Evolutionary conservation across 2,329 filamentous ascomycete genomes (phyloP), one percentile per base, ranked within the genome.

Genomic region (Xylariomycetidae sp.): DNA sequence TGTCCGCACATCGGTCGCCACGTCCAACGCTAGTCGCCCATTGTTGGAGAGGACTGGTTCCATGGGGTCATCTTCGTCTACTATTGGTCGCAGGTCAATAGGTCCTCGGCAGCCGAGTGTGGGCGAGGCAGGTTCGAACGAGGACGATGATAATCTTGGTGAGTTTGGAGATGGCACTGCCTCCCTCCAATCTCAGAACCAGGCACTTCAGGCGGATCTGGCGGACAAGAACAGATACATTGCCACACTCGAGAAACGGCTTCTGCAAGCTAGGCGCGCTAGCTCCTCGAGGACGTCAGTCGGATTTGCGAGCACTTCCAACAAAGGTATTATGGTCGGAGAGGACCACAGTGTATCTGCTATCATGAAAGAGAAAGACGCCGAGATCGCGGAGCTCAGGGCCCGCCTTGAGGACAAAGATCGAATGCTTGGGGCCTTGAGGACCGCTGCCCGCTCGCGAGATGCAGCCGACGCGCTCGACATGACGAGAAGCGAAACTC

Each of bases 141-240:
- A 83, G 11, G 82, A 76, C 13, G 80, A 88, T 10, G 83, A 88
- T 37, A 83, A 77, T 26, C 54, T 81, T 11, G 89, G 87, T 31
- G 88, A 94, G 51, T 90, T 82, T 53, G 89, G 85, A 13, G 88
- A 96, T 49, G 90, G 89, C 1, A 83, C 76, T 16, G 92, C 92
- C 6, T 87, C 85, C 16, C 63, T 94, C 30, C 68, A 82, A 27
- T 77, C 86, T n/a, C 92, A 96, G 55, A 88, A 96, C 48, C 79
- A 82, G 31, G 85, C 94, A n/a, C 66, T 98, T 30, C 92, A 95
- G 58, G 80, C 88, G n/a, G 92, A 98, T 58, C 74, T 98, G 29
- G 78, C 77, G n/a, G 92, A 98, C 63, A 96, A 95, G 67, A 97
- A 92, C 50, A 84, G 92, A 19, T 98, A 98, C 59, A 97, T 97